Evolutionary conservation across 306 rosid species (phyloP).

Genomic region (Hippophae rhamnoides): DNA sequence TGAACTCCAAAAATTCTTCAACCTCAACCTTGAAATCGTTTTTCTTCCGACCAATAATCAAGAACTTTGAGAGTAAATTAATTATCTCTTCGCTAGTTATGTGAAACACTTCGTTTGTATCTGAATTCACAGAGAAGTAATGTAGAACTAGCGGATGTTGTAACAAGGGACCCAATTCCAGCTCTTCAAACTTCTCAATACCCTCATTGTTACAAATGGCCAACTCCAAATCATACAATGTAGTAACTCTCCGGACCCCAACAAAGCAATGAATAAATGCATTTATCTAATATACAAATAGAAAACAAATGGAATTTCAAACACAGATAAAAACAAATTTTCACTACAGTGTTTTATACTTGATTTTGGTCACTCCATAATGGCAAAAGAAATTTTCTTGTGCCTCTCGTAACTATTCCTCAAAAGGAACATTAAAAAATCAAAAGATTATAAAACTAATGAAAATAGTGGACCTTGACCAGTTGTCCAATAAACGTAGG

Average conservation of each 20-base stretch:
- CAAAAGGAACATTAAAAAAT: too few species aligned
- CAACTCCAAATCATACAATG: conserved; percentile 69
- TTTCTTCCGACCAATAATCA: conserved; percentile 16
- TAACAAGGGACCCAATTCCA: conserved; percentile 77
- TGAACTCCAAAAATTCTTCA: conserved; percentile 62
- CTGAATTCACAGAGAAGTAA: conserved; percentile 48
- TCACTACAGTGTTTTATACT: neutral
- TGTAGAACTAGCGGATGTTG: conserved; percentile 65
- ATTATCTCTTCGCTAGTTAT: conserved; percentile 54
- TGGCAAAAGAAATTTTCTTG: too few species aligned
- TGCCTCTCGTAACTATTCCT: too few species aligned
- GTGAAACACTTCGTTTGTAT: conserved; percentile 43
- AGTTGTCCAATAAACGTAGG: too few species aligned
- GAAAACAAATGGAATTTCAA: conserved; percentile 1
- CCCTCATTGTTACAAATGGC: conserved; percentile 70
- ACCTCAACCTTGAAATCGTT: conserved; percentile 18
- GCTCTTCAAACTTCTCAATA: conserved; percentile 51
- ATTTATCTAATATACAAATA: conserved; percentile 50
- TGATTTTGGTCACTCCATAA: too few species aligned
- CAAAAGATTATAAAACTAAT: too few species aligned
- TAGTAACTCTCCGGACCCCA: conserved; percentile 57
- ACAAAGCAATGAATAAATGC: conserved; percentile 86
- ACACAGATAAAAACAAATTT: neutral
- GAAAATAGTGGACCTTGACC: too few species aligned
- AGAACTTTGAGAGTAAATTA: conserved; percentile 30